Base-by-base conservation (phyloP, 148 eudicot species). In the Amaranthus hypochondriacus region DNA sequence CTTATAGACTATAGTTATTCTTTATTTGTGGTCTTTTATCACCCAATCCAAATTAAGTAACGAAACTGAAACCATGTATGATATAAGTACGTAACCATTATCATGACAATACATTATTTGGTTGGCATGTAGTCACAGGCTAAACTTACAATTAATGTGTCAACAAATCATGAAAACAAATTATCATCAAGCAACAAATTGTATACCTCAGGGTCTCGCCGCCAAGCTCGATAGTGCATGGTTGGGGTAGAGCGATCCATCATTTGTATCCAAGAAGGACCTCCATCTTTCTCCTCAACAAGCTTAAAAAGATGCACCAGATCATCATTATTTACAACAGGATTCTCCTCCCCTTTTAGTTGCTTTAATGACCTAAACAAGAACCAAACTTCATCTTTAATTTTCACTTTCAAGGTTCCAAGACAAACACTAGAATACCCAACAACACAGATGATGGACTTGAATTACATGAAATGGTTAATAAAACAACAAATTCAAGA, bases 141-240 rank as follows among this genome's bases (percentile, higher is more conserved):
- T 55, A 56, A 47, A 9, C 5, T 7, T 4, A 48, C n/a, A 66
- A 7, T 66, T 66, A 53, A 66, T 14, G 14, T 66, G 69, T 1
- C 42, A 2, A 5, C 3, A 39, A 15, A 61, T 28, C 10, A 18
- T 28, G 39, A 28, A 28, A 48, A 6, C 49, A n/a, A 49, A 8
- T 9, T 46, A 44, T 4, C 4, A 59, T 3, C 66, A 66, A 55
- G 13, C 48, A 51, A 66, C 39, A 21, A 50, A 51, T 51, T 51
- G n/a, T 53, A 6, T 75, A 95, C 99, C 94, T 80, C 86, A 52
- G 79, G 80, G 63, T 92, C 97, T 80, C 99, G 90, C 56, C 89
- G 90, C 97, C 99, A 96, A 68, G 97, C 99, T 79, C 85, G 89
- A 81, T 90, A 92, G 76, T 79, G 86, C 96, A 96, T 90, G 61